These are phyloP conservation scores for Trichoderma asperelloides DNA, from an alignment of 495 filamentous ascomycete species.

Conservation along the genomic window DNA sequence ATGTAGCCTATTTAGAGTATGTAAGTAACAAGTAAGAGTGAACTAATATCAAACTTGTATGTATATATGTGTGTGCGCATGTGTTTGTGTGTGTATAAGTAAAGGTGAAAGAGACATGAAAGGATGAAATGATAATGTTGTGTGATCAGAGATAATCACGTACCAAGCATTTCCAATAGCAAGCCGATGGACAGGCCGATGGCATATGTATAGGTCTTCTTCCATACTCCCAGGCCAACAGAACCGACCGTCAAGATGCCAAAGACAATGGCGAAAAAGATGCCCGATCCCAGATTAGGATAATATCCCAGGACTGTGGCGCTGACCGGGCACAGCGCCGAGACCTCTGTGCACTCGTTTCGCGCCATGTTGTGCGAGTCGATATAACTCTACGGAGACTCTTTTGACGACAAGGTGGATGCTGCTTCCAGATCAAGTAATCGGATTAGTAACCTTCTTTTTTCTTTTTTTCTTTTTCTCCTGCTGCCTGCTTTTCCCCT, in stretches of 20 bases:
- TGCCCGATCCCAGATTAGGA: constrained; percentile 53
- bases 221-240: constrained; percentile 43
- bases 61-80: too few relatives aligned
- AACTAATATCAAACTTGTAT: neutral
- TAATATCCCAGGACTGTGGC: constrained; percentile 60
- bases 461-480: neutral
- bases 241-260: constrained; percentile 40
- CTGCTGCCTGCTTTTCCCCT: neutral
- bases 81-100: too few relatives aligned
- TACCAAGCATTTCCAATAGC: constrained; percentile 30
- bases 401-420: neutral
- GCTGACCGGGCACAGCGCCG: constrained; percentile 44
- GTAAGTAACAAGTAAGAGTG: constrained; percentile 1
- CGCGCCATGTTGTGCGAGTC: neutral
- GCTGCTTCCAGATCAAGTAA: neutral
- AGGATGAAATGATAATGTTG: too few relatives aligned
- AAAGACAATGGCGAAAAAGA: constrained; percentile 51
- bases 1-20: constrained; percentile 41
- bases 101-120: neutral
- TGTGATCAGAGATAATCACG: neutral
- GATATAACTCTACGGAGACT: neutral
- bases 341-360: constrained; percentile 36
- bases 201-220: constrained; percentile 54
- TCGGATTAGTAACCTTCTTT: neutral
- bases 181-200: constrained; percentile 42